A percentile compares a stretch with the other conserved stretches of the same genome.
phyloP scores from a whole-genome alignment of 176 grass and related monocot genomes.

The Hordeum vulgare region DNA sequence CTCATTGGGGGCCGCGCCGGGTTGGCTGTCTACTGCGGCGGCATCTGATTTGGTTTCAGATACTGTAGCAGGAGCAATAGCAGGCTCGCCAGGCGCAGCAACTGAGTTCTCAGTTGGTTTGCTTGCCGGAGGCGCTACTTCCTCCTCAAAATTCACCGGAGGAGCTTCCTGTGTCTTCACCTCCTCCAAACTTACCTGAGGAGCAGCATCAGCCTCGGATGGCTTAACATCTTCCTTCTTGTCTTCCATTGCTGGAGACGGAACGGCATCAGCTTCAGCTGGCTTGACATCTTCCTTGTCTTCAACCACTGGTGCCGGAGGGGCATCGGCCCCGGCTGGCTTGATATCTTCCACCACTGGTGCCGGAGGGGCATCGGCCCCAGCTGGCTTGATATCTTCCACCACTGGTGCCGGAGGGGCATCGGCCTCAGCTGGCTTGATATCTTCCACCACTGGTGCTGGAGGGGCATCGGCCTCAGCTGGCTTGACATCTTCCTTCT shows the following conservation, averaged over 20 bases:
- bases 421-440: neutral
- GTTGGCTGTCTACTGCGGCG: slow-evolving; percentile 18
- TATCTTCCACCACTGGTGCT: neutral
- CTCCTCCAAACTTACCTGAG: neutral
- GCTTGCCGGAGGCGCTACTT: slow-evolving; percentile 12
- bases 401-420: neutral
- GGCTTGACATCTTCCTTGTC: neutral
- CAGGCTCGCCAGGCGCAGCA: neutral
- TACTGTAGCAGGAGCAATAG: neutral
- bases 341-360: neutral
- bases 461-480: neutral
- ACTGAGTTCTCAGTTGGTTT: slow-evolving; percentile 26
- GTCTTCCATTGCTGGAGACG: too few relatives aligned
- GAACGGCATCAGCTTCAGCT: neutral
- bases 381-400: neutral
- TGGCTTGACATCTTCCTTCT: slow-evolving; percentile 3
- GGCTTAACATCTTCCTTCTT: neutral
- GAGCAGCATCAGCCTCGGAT: neutral
- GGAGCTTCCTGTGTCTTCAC: neutral
- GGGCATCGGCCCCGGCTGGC: too few relatives aligned
- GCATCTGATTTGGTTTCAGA: slow-evolving; percentile 21
- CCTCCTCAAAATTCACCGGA: neutral
- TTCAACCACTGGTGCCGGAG: too few relatives aligned
- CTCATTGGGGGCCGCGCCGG: neutral
- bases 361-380: neutral